These are phyloP conservation scores for Sphaerulina vaccinii DNA, from an alignment of 2,329 filamentous ascomycete species.

Conservation along the genomic window DNA sequence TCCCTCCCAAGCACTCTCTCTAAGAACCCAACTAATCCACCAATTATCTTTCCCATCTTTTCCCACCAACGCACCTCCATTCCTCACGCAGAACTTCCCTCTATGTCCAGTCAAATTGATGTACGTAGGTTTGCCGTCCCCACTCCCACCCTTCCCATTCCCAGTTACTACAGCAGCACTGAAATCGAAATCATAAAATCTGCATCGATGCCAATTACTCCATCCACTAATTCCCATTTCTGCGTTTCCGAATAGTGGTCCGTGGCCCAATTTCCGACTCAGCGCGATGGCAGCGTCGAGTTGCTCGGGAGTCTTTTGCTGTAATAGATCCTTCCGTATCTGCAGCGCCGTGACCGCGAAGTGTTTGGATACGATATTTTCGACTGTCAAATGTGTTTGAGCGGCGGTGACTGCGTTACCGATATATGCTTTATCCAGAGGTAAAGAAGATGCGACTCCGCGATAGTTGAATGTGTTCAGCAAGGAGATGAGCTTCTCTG, in stretches of 20 bases:
- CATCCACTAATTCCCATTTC: constrained; percentile 5
- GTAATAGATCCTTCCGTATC: constrained; percentile 10
- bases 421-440: not conserved
- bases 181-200: constrained; percentile 21
- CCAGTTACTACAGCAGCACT: constrained; percentile 13
- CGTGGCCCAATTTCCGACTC: constrained; percentile 6
- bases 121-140: constrained; percentile 13
- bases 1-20: not conserved
- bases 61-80: constrained; percentile 16
- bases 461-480: not conserved
- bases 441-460: not conserved
- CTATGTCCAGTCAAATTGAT: constrained; percentile 12
- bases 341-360: constrained; percentile 13
- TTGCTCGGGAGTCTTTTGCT: constrained; percentile 17
- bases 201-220: constrained; percentile 22
- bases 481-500: not conserved
- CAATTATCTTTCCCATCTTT: constrained; percentile 18
- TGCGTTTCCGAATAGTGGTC: not conserved
- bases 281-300: constrained; percentile 12
- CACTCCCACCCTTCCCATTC: constrained; percentile 5
- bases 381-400: not conserved
- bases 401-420: not conserved
- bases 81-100: constrained; percentile 4
- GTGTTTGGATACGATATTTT: not conserved
- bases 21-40: not conserved